These are phyloP conservation scores for Plantago elongata DNA, from an alignment of 257 asterid genomes.

Conservation along the genomic window DNA sequence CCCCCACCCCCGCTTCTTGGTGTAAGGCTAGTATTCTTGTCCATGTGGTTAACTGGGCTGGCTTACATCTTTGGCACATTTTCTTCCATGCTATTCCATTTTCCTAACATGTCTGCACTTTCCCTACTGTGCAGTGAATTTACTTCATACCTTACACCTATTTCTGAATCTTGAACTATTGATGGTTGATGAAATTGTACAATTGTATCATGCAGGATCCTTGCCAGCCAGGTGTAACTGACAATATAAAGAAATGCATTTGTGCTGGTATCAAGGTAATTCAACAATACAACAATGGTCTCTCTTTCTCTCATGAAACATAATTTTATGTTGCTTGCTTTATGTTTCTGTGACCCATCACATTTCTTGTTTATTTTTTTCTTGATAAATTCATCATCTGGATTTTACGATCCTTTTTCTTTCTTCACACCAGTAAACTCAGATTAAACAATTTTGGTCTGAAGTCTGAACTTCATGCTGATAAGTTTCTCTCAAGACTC, in stretches of 20 bases:
- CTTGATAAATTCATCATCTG: not conserved
- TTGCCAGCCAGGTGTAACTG: conserved; percentile 72
- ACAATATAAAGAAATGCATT: conserved; percentile 63
- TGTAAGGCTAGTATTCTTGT: not conserved
- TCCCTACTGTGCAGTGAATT: not conserved
- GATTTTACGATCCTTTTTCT: not conserved
- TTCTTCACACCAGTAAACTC: not conserved
- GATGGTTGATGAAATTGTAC: conserved; percentile 8
- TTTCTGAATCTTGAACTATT: not conserved
- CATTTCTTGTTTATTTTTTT: not conserved
- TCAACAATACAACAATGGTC: not conserved
- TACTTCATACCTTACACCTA: not conserved
- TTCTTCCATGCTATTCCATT: not conserved
- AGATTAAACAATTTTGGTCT: not conserved
- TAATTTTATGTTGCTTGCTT: not conserved
- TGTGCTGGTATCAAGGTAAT: conserved; percentile 85
- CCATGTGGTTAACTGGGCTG: not conserved
- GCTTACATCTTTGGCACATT: not conserved
- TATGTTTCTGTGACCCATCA: not conserved
- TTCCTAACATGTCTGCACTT: not conserved
- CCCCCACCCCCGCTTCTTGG: too few species aligned
- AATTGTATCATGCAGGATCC: conserved; percentile 57
- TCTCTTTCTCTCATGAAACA: not conserved
- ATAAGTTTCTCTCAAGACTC: not conserved
- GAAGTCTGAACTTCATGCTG: not conserved